Conservation (phyloP, 306 rosid species). For the Cucurbita ficifolia region DNA sequence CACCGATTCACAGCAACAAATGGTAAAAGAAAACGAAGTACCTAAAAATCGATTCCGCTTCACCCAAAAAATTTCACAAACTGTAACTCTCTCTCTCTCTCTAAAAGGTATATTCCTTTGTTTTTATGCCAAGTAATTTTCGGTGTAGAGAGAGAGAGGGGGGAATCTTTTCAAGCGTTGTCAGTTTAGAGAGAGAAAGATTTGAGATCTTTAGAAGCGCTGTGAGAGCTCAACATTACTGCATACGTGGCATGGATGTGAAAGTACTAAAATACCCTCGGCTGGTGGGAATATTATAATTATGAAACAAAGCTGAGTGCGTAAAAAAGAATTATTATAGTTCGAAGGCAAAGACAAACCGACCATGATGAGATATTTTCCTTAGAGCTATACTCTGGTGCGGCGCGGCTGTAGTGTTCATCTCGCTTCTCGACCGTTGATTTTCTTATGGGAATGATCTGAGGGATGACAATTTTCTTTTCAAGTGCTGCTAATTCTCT, state of each 20-base stretch:
- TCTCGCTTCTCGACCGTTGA: background rate
- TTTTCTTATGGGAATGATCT: background rate
- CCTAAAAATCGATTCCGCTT: background rate
- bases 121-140: background rate
- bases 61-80: background rate
- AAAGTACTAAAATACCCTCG: background rate
- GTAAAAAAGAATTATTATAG: background rate
- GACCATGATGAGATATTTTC: background rate
- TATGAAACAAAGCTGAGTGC: background rate
- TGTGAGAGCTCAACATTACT: slow-evolving; percentile 14
- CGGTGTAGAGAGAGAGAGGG: background rate
- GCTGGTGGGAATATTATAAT: background rate
- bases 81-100: background rate
- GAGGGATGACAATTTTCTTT: background rate
- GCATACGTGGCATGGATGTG: slow-evolving; percentile 43
- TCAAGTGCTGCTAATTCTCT: background rate
- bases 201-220: slow-evolving; percentile 43
- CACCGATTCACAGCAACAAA: background rate
- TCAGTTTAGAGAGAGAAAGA: slow-evolving; percentile 5
- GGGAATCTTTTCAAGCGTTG: slow-evolving; percentile 48
- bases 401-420: background rate
- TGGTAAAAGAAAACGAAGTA: background rate
- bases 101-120: background rate
- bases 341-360: background rate
- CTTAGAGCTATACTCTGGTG: background rate